Conservation (phyloP, 1,284 basidiomycete species). For the Salmacisia buchloeana region DNA sequence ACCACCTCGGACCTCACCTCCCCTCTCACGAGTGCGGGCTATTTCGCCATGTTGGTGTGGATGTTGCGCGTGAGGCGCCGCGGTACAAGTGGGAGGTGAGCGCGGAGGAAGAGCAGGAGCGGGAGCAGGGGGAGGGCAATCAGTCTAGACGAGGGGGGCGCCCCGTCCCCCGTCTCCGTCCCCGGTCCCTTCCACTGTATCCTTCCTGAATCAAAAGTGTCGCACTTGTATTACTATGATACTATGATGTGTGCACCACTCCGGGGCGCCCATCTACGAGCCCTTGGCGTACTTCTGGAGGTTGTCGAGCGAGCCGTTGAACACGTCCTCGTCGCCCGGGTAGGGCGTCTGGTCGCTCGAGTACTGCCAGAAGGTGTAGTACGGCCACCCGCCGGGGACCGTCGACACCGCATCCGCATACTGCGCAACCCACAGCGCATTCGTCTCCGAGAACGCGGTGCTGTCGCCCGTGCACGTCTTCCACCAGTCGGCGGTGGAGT, state of each 20-base stretch:
- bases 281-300: constrained; percentile 37
- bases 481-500: constrained; percentile 66
- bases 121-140: neutral
- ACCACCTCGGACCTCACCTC: no score
- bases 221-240: no score
- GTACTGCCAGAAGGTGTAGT: constrained; percentile 64
- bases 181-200: no score
- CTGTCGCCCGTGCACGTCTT: constrained; percentile 61
- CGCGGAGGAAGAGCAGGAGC: neutral
- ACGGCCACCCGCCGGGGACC: constrained; percentile 35
- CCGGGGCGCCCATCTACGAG: no score
- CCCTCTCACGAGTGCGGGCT: no score
- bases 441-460: constrained; percentile 55
- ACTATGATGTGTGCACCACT: no score
- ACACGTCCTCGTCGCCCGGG: constrained; percentile 60
- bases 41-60: no score
- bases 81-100: no score
- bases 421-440: constrained; percentile 61
- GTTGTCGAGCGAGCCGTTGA: constrained; percentile 55
- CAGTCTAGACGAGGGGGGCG: no score
- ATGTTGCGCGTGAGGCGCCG: no score
- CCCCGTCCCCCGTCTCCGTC: no score
- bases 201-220: neutral
- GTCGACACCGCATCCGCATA: constrained; percentile 51
- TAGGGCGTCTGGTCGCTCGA: constrained; percentile 56